Conservation (phyloP, 1,284 basidiomycete species). For the Polyporus tsugae region DNA sequence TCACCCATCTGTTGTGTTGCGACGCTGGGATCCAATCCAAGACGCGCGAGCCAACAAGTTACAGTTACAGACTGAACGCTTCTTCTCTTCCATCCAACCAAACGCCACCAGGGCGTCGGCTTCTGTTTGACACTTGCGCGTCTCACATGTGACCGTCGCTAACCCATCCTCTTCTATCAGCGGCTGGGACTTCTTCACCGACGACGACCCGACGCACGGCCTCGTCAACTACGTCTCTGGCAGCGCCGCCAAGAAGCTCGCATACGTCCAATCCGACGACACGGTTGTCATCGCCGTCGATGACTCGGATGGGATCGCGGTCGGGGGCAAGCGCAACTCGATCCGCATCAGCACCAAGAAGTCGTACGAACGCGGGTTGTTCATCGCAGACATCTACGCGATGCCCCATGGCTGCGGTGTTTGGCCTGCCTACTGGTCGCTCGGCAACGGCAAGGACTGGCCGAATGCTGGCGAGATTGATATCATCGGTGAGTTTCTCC, state of each 20-base stretch:
- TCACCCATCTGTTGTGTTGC: neutral
- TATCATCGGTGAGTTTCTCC: constrained; percentile 43
- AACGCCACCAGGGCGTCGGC: neutral
- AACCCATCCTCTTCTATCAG: constrained; percentile 44
- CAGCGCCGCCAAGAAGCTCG: constrained; percentile 58
- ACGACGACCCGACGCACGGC: constrained; percentile 64
- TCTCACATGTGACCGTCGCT: constrained; percentile 3
- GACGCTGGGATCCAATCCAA: neutral
- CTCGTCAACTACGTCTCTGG: constrained; percentile 34
- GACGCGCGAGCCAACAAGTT: neutral
- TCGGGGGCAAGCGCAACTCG: constrained; percentile 70
- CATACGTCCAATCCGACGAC: constrained; percentile 63
- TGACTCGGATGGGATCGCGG: constrained; percentile 54
- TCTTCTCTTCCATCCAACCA: neutral
- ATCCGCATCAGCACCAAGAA: constrained; percentile 78
- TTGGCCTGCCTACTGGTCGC: constrained; percentile 80
- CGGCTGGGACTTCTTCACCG: constrained; percentile 69
- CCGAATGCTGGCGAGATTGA: constrained; percentile 62
- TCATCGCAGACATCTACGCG: constrained; percentile 78
- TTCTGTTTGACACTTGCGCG: neutral
- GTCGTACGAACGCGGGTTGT: constrained; percentile 72
- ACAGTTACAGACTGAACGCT: neutral
- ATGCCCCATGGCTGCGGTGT: constrained; percentile 85
- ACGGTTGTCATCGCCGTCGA: constrained; percentile 72
- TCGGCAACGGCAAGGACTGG: constrained; percentile 70